phyloP scores from a whole-genome alignment of 768 basidiomycete species.

The Artomyces pyxidatus region DNA sequence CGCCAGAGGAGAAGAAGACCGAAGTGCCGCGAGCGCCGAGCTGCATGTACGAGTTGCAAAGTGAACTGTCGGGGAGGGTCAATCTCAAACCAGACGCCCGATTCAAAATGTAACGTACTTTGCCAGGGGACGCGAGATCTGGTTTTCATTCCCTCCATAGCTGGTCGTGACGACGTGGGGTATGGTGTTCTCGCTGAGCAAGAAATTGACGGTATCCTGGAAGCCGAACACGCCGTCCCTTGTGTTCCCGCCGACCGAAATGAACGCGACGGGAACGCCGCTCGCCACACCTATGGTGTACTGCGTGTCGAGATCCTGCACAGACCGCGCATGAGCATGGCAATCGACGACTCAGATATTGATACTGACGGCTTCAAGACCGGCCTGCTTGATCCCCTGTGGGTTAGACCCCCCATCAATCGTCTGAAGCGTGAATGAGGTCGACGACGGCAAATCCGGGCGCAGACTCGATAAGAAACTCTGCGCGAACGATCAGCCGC shows the following conservation, averaged over 20 bases:
- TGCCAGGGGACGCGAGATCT: constrained; percentile 1
- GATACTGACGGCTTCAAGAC: constrained; percentile 16
- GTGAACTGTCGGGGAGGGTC: background rate
- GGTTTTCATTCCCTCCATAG: constrained; percentile 10
- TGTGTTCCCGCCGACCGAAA: constrained; percentile 19
- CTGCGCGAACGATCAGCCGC: background rate
- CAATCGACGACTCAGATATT: background rate
- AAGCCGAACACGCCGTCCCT: constrained; percentile 17
- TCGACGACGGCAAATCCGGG: constrained; percentile 8
- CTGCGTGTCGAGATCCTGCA: constrained; percentile 17
- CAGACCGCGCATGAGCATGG: background rate
- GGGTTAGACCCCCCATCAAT: constrained; percentile 17
- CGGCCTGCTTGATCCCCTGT: constrained; percentile 8
- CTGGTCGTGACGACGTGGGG: constrained; percentile 13
- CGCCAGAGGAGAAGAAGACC: constrained; percentile 17
- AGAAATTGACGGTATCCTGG: constrained; percentile 12
- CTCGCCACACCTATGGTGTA: constrained; percentile 17
- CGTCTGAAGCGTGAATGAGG: constrained; percentile 12
- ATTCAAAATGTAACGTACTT: constrained; percentile 2
- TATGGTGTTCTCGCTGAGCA: constrained; percentile 5
- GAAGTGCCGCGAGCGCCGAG: constrained; percentile 13
- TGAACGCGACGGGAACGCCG: constrained; percentile 20
- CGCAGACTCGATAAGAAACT: constrained; percentile 10
- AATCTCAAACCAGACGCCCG: background rate
- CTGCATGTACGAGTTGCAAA: constrained; percentile 14